Base-by-base conservation (phyloP, 2,329 filamentous ascomycete genomes). In the Phaeosphaeriaceae sp. region DNA sequence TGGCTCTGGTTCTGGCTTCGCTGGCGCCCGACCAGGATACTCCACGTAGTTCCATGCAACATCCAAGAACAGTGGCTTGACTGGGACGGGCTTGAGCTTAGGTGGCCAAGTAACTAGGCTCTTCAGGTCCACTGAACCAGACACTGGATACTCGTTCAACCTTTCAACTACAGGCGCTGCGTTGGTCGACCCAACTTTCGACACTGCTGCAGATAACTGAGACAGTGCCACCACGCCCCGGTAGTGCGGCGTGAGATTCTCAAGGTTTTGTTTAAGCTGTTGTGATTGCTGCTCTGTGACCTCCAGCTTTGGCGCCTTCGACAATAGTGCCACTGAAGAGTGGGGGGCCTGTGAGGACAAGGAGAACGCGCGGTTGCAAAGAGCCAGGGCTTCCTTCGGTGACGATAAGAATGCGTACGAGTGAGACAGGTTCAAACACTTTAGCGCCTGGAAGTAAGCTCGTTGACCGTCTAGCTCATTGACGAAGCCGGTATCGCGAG, bases 11-110 rank as follows among this genome's bases (percentile, higher is more conserved):
- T 73, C 67, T 50, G 66, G 58, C 38, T 40, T 61, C 42, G 53
- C 51, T 46, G 70, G 67, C 26, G 73, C 60, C 61, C 85, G 85
- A 28, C 86, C 86, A 0, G 92, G 92, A 68, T 99, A 99, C 40
- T 91, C 86, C 54, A 99, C 92, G 71, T 97, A 97, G 71, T 97
- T 97, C 89, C 91, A 99, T 8, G 94, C 94, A 6, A 96, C 88
- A 68, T 99, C 94, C 50, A 97, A 84, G 80, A 97, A 97, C 28
- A 97, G 81, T 21, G 94, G 94, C 78, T 99, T 99, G 43, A 96
- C 88, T 0, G 94, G 92, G 32, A 97, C 85, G 1, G 88, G 82
- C 54, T 90, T 85, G 59, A 97, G 77, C 68, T 86, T 89, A 1
- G 93, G 92, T 11, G 94, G 94, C 72, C 92, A 97, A 4, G 86